Base-by-base conservation (phyloP, 345 rosid species). In the Moringa oleifera region DNA sequence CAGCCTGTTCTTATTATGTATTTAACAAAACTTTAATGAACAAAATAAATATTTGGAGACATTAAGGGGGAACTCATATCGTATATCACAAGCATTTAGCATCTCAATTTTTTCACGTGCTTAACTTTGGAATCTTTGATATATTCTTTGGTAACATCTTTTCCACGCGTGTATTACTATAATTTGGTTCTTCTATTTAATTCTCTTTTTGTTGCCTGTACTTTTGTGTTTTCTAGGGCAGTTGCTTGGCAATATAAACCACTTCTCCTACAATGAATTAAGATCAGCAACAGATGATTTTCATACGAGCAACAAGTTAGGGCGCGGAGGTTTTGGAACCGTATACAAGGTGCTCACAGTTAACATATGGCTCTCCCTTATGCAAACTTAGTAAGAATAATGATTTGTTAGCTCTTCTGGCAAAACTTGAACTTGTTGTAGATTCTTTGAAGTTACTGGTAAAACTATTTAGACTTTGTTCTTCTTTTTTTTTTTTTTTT, bases 281-380 rank as follows among this genome's bases (percentile, higher is more conserved):
- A 74, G 72, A 55, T 63, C 58, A 18, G 90, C 85, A 13, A 82
- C 90, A 7, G 72, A 74, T 59, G 55, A 82, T 68, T 85, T 85
- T 45, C 67, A 72, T 64, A 15, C 60, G 5, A 66, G 69, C 68
- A 77, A 77, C 45, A 77, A 68, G 65, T 70, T 85, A 18, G 90
- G 90, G 23, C 65, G 77, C 53, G 90, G 90, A 63, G 90, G 87
- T 51, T 85, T 85, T 18, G 90, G 90, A 62, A 74, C 51, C 2
- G 90, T 85, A 51, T 81, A 80, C 77, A 82, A 81, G 90, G 90
- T 85, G 58, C 25, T 57, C 55, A 60, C n/a, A 24, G 18, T 50
- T 66, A 47, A 46, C 41, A 33, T 41, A 41, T 41, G 17, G 12
- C 12, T 41, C 13, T 41, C 6, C 16, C 17, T 41, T 1, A 41